Percentiles rank a stretch among this genome's conserved stretches.
These are phyloP conservation scores for Rhytidiadelphus loreus DNA, from an alignment of 225 moss, liverwort and hornwort genomes.

Conservation along the genomic window DNA sequence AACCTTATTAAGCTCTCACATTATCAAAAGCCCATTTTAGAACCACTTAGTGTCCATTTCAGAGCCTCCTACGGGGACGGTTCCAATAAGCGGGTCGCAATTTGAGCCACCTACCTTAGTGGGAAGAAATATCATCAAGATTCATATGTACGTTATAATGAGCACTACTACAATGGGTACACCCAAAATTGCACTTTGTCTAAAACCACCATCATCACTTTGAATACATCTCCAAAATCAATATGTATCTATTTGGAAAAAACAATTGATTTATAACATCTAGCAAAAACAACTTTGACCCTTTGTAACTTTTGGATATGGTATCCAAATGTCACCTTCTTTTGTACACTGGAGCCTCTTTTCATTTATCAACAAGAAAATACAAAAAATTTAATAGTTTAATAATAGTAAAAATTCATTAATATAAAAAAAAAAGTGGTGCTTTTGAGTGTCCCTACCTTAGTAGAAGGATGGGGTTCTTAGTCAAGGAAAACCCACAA, in stretches of 20 bases:
- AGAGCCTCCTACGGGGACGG: too few relatives aligned
- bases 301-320: neutral
- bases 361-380: neutral
- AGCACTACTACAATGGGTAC: neutral
- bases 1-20: too few relatives aligned
- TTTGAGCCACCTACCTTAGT: too few relatives aligned
- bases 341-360: neutral
- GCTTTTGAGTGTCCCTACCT: rapidly evolving
- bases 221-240: neutral
- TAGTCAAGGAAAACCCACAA: neutral
- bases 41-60: too few relatives aligned
- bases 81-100: too few relatives aligned
- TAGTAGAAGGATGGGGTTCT: neutral
- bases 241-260: neutral
- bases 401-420: neutral
- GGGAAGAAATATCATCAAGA: neutral
- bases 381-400: rapidly evolving
- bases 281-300: neutral
- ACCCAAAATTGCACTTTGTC: neutral
- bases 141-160: neutral
- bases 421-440: neutral
- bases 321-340: neutral
- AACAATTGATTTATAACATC: rapidly evolving
- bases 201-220: rapidly evolving
- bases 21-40: too few relatives aligned